phyloP scores from a whole-genome alignment of 345 rosid genomes.

The Populus ilicifolia region DNA sequence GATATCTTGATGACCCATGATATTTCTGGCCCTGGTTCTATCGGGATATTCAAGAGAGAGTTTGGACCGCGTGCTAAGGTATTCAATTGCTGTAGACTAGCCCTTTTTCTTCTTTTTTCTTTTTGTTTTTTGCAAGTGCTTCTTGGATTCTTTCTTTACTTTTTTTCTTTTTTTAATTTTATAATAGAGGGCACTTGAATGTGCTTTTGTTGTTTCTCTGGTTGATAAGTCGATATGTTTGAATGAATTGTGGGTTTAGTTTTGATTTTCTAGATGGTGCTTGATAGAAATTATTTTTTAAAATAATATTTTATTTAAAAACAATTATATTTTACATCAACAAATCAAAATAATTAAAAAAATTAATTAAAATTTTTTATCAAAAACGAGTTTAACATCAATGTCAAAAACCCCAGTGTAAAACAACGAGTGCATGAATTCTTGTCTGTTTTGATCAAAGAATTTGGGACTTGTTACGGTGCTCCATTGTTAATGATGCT shows the following conservation, averaged over 20 bases:
- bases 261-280: too few relatives aligned
- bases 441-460: background rate
- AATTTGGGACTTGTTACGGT: too few relatives aligned
- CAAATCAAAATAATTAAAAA: too few relatives aligned
- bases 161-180: background rate
- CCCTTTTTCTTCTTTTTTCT: background rate
- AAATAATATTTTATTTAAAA: too few relatives aligned
- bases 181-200: background rate
- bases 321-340: too few relatives aligned
- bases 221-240: too few relatives aligned
- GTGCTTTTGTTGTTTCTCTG: background rate
- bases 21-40: conserved; percentile 92
- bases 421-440: background rate
- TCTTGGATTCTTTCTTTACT: background rate
- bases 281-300: too few relatives aligned
- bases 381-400: too few relatives aligned
- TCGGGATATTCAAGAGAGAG: conserved; percentile 87
- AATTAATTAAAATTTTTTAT: too few relatives aligned
- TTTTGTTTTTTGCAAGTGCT: background rate
- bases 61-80: conserved; percentile 91
- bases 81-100: background rate
- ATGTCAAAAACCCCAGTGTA: background rate
- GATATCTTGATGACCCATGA: conserved; percentile 96
- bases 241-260: background rate
- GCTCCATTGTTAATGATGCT: too few relatives aligned